Evolutionary conservation across 1,139 yeast species (phyloP), one percentile per base, ranked within the genome.

Genomic region (Pichia sp.): DNA sequence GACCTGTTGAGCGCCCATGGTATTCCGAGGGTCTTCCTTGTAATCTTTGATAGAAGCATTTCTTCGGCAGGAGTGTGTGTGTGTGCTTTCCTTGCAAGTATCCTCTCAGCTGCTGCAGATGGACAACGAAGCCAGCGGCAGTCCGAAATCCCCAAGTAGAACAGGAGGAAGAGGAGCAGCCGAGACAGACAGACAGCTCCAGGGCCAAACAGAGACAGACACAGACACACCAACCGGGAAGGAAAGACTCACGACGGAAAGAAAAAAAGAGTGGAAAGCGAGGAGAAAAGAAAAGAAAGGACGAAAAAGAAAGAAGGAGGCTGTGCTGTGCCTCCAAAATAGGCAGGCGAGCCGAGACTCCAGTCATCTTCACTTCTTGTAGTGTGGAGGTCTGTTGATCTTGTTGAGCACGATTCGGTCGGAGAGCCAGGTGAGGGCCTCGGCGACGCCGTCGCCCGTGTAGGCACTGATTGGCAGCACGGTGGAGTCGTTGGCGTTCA

Each of bases 401-500:
- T 87, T 90, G 67, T 93, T 93, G 63, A 96, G 79, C 20, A 84
- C 79, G 62, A 92, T 73, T 55, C 98, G 75, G 10, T 87, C 77
- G 43, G 83, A 83, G 57, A 93, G 73, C 99, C 99, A 93, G 54
- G 90, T 96, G 48, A 90, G 81, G 29, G 97, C 89, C 60, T 90
- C 96, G 54, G 76, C 75, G 12, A 93, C 83, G 1, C 98, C 98
- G 40, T 88, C 88, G 38, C 93, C 96, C 50, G 85, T 90, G 52
- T 87, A 73, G 8, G 96, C 97, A 64, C 95, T 84, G 4, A 93
- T 87, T 1, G 98, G 97, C 55, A 93, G 75, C 30, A 93, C 91
- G 57, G 96, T 80, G 61, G 91, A 84, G 68, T 93, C 98, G 40
- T 97, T 81, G 0, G 98, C 98, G 63, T 89, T 89, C 66, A 93